A percentile compares a stretch with the other conserved stretches of the same genome.
Evolutionary conservation across 768 basidiomycete species (phyloP).

Genomic region (Lactarius akahatsu): DNA sequence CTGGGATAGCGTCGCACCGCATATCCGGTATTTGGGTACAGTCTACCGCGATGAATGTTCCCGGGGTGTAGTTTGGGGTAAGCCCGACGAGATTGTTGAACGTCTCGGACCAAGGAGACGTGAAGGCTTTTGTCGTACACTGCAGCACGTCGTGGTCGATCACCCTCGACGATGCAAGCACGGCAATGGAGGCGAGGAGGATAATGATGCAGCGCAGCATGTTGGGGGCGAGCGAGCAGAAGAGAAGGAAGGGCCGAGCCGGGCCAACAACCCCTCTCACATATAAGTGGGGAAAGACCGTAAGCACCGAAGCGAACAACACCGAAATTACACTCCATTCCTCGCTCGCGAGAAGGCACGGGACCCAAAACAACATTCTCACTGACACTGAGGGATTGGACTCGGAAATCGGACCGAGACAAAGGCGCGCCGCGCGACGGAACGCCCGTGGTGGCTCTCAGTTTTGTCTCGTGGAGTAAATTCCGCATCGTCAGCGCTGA

Average conservation of each 20-base stretch:
- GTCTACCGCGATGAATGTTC: conserved; percentile 23
- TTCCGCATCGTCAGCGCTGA: background rate
- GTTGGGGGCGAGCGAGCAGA: background rate
- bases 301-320: conserved; percentile 12
- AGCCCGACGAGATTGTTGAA: conserved; percentile 21
- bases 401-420: conserved; percentile 10
- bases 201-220: conserved; percentile 6
- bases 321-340: conserved; percentile 3
- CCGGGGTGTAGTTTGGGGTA: conserved; percentile 18
- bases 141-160: conserved; percentile 23
- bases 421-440: conserved; percentile 4
- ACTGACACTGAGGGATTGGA: background rate
- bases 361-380: background rate
- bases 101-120: conserved; percentile 20
- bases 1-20: conserved; percentile 17
- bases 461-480: background rate
- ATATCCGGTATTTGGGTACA: conserved; percentile 18
- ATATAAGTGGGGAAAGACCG: background rate
- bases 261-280: background rate
- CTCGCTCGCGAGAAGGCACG: conserved; percentile 10
- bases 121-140: conserved; percentile 26
- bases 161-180: conserved; percentile 6
- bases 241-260: background rate
- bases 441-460: conserved; percentile 9
- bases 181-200: background rate